Base-by-base conservation (phyloP, 768 basidiomycete species). In the Boletus reticuloceps region DNA sequence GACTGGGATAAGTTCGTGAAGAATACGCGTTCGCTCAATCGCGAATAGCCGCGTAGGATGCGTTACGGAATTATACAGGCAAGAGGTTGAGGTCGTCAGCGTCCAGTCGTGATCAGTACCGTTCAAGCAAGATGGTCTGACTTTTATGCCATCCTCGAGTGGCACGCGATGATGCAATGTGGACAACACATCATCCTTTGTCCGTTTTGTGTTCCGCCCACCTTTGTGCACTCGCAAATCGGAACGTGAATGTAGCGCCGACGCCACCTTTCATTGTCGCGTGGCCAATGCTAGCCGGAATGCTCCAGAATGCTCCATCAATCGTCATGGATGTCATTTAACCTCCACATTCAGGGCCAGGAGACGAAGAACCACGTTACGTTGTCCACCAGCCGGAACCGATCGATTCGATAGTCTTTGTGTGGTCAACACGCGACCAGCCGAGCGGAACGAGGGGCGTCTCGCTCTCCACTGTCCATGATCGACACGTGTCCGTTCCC, bases 181-280 rank as follows among this genome's bases (percentile, higher is more conserved):
- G 29, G 32, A 43, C 12, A 2, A 41, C 22, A 50, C 60, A 58
- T 45, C n/a, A 1, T 20, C 20, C 61, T 54, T 63, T 64, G 62
- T 63, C 49, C n/a, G 22, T 37, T n/a, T n/a, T 32, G 25, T 42
- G 17, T 47, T 47, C 29, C 42, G 7, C 48, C 43, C 42, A 29
- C 51, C 63, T 66, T 66, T 66, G 61, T 64, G 42, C 36, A 10
- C 48, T 41, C 50, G 47, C 27, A 22, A 20, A 37, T 44, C 32
- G 47, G 53, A 37, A 31, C 25, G 27, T 44, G 38, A 25, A 48
- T 25, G 31, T 58, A 31, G 22, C 38, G 16, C 19, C 34, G 3
- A 46, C 29, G 25, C 46, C 14, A 11, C 54, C 53, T 57, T 59
- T 60, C 37, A 47, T 37, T 17, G 53, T 58, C 46, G 43, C 44